phyloP scores from a whole-genome alignment of 495 filamentous ascomycete species.

The Neurospora hispaniola region DNA sequence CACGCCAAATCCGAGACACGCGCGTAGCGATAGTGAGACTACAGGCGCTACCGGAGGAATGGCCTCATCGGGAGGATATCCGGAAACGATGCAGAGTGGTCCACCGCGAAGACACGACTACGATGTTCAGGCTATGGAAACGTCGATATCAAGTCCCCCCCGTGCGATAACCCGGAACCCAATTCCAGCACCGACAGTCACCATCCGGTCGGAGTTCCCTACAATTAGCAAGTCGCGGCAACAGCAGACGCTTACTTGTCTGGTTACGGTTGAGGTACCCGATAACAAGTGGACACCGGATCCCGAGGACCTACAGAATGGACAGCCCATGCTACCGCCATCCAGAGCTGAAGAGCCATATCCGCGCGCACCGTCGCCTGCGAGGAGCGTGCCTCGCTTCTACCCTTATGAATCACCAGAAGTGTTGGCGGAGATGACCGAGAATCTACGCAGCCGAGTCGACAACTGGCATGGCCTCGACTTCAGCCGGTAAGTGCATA shows the following conservation, averaged over 20 bases:
- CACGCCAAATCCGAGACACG: constrained; percentile 49
- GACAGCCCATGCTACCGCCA: constrained; percentile 42
- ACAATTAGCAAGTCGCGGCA: constrained; percentile 85
- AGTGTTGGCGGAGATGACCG: constrained; percentile 72
- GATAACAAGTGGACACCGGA: constrained; percentile 87
- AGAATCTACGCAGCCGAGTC: constrained; percentile 72
- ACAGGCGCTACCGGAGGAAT: constrained; percentile 41
- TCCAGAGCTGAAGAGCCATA: constrained; percentile 33
- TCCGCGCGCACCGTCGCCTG: constrained; percentile 38
- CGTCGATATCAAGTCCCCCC: constrained; percentile 67
- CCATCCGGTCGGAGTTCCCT: constrained; percentile 91
- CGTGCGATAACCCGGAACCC: constrained; percentile 71
- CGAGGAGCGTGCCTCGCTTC: constrained; percentile 41
- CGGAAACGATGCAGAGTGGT: constrained; percentile 49
- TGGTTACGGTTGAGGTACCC: constrained; percentile 89
- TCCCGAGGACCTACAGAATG: constrained; percentile 66
- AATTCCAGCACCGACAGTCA: constrained; percentile 82
- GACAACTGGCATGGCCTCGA: constrained; percentile 99
- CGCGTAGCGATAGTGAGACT: constrained; percentile 57
- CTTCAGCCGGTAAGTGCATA: constrained; percentile 58
- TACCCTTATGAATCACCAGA: constrained; percentile 53
- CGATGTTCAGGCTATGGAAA: constrained; percentile 94
- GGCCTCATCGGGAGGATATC: constrained; percentile 66
- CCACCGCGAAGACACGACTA: constrained; percentile 76
- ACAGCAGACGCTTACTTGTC: constrained; percentile 88